A percentile compares a stretch with the other conserved stretches of the same genome.
phyloP scores from a whole-genome alignment of 164 flowering plant species.

The Liquidambar formosana region DNA sequence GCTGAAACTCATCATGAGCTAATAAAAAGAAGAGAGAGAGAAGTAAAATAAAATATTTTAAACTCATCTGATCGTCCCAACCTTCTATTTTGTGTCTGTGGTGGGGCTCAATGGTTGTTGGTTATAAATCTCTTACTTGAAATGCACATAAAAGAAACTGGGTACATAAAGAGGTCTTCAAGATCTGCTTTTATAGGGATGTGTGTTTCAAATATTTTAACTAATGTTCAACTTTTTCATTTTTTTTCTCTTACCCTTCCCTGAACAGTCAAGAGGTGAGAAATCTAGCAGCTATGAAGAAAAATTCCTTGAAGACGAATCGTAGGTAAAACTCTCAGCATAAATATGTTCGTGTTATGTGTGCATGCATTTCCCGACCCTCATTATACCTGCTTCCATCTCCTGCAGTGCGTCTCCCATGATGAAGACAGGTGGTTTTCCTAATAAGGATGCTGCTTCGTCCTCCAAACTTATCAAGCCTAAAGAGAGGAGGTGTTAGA shows the following conservation, averaged over 20 bases:
- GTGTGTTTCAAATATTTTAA: neutral
- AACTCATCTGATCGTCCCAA: too few species aligned
- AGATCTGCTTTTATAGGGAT: neutral
- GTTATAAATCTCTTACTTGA: neutral
- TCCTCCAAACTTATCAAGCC: constrained; percentile 24
- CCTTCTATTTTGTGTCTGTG: neutral
- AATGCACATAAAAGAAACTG: neutral
- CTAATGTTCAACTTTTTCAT: neutral
- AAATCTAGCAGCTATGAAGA: constrained; percentile 62
- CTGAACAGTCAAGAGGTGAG: constrained; percentile 62
- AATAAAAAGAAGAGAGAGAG: too few species aligned
- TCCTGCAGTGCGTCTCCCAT: constrained; percentile 28
- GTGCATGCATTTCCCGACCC: neutral
- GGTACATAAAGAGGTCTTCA: neutral
- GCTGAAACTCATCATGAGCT: too few species aligned
- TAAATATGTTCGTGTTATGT: neutral
- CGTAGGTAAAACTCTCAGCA: constrained; percentile 31
- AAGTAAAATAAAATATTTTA: too few species aligned
- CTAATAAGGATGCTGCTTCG: constrained; percentile 36
- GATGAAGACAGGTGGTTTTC: constrained; percentile 27
- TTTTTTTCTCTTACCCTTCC: constrained; percentile 12
- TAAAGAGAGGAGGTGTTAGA: constrained; percentile 20
- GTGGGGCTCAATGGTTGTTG: neutral
- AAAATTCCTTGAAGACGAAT: constrained; percentile 39
- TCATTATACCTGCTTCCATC: neutral